A percentile compares a stretch with the other conserved stretches of the same genome.
Conservation (phyloP, 768 basidiomycete genomes). For the Lentinula detonsa region DNA sequence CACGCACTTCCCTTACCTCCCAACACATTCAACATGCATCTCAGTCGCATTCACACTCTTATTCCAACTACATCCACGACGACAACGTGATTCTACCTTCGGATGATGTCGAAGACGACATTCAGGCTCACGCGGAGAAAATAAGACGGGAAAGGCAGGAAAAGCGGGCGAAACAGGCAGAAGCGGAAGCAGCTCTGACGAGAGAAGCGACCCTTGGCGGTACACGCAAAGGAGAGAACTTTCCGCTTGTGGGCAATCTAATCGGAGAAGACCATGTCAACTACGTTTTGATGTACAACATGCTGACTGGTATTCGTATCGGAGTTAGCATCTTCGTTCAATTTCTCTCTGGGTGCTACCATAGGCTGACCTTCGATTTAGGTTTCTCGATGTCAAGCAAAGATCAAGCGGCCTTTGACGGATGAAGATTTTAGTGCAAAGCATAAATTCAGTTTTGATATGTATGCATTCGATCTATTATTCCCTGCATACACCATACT, state of each 20-base stretch:
- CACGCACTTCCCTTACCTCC: conserved; percentile 22
- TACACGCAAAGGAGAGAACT: conserved; percentile 33
- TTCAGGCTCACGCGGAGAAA: conserved; percentile 83
- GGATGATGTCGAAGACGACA: conserved; percentile 69
- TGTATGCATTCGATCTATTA: conserved; percentile 45
- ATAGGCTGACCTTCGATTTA: conserved; percentile 22
- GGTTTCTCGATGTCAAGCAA: conserved; percentile 96
- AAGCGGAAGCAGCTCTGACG: conserved; percentile 55
- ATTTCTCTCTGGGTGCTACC: not conserved
- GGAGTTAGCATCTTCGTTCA: conserved; percentile 49
- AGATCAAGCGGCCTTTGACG: conserved; percentile 80
- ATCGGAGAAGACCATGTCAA: conserved; percentile 99
- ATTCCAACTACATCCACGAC: not conserved
- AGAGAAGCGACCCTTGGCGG: conserved; percentile 8
- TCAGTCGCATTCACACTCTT: conserved; percentile 8
- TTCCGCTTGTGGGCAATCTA: conserved; percentile 85
- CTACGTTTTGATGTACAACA: conserved; percentile 99
- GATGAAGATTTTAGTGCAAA: conserved; percentile 82
- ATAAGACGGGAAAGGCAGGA: conserved; percentile 74
- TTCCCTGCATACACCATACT: not conserved
- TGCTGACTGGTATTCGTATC: conserved; percentile 97
- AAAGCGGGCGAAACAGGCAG: conserved; percentile 62
- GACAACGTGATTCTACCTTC: conserved; percentile 25
- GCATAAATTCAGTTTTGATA: conserved; percentile 97
- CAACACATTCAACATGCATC: conserved; percentile 27